These are phyloP conservation scores for Melampsora larici-populina DNA, from an alignment of 1,284 basidiomycete genomes.

Conservation along the genomic window DNA sequence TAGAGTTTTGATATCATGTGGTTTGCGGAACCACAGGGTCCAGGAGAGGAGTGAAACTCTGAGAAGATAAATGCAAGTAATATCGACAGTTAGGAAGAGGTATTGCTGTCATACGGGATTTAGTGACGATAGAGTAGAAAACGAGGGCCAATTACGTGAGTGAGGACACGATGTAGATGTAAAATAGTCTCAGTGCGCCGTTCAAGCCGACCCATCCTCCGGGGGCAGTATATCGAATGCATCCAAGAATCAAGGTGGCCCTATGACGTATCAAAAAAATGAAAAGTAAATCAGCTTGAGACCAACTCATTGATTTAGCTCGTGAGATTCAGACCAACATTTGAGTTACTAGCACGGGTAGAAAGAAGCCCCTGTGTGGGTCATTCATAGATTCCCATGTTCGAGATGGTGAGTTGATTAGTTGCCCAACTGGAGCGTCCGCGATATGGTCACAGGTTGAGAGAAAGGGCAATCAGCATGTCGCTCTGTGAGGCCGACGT, in stretches of 20 bases:
- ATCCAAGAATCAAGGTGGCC: conserved; percentile 1
- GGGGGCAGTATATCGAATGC: neutral
- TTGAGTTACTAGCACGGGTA: neutral
- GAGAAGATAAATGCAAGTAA: neutral
- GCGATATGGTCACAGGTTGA: neutral
- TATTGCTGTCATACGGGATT: neutral
- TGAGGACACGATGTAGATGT: neutral
- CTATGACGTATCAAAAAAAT: neutral
- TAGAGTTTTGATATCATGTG: neutral
- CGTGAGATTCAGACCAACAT: neutral
- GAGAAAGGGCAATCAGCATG: neutral
- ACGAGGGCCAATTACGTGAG: neutral
- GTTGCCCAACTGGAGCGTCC: neutral
- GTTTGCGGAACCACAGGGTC: neutral
- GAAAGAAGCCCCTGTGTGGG: neutral
- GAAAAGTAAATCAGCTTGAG: neutral
- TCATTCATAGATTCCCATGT: neutral
- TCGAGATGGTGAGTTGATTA: neutral
- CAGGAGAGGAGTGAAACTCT: neutral
- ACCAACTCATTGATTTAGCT: neutral
- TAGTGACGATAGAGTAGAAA: neutral
- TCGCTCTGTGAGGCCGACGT: neutral
- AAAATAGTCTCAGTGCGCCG: neutral
- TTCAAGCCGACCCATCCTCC: neutral
- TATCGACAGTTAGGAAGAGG: neutral